Evolutionary conservation across 441 rosid species (phyloP).

Genomic region (Caryocar brasiliense): DNA sequence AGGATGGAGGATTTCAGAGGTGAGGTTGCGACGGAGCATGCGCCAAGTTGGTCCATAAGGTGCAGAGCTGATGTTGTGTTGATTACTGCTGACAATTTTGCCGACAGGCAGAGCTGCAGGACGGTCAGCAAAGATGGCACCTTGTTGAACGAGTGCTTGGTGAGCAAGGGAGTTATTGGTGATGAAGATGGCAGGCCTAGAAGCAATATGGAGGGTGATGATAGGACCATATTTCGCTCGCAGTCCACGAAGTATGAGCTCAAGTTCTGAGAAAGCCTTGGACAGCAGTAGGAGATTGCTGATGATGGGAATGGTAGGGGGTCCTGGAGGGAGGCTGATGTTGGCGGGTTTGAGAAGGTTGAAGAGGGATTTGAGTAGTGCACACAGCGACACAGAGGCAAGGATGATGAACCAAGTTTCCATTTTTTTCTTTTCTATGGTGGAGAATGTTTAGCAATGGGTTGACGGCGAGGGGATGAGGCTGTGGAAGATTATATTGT

Average conservation of each 20-base stretch:
- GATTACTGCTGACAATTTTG: conserved; percentile 5
- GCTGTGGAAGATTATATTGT: too few relatives aligned
- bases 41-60: conserved; percentile 26
- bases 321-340: conserved; percentile 26
- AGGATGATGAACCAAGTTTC: too few relatives aligned
- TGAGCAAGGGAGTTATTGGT: conserved; percentile 9
- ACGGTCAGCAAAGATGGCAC: conserved; percentile 14
- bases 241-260: not conserved
- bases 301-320: conserved; percentile 16
- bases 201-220: conserved; percentile 11
- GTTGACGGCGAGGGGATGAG: too few relatives aligned
- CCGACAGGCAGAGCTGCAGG: conserved; percentile 7
- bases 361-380: conserved; percentile 14
- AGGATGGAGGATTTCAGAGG: conserved; percentile 20
- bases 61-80: conserved; percentile 18
- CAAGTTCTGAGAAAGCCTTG: not conserved
- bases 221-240: conserved; percentile 16
- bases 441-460: too few relatives aligned
- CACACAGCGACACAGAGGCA: too few relatives aligned
- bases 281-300: not conserved
- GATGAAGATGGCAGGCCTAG: conserved; percentile 13
- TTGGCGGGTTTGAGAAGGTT: conserved; percentile 1
- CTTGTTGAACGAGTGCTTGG: conserved; percentile 11
- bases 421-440: too few relatives aligned
- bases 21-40: conserved; percentile 24